Evolutionary conservation across 371 early-diverging fungal species (phyloP).

Genomic region (Vairimorpha apis): DNA sequence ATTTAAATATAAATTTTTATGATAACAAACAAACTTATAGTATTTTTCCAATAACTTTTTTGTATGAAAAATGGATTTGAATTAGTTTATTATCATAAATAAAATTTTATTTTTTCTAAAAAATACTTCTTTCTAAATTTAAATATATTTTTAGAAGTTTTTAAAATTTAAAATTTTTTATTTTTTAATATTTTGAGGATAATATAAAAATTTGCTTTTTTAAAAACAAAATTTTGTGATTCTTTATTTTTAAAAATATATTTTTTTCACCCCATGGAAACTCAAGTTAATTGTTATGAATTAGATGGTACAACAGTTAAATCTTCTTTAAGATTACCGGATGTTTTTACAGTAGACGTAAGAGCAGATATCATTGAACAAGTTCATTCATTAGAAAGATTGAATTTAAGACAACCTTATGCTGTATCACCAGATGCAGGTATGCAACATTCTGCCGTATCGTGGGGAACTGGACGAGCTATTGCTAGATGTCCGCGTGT

Average conservation of each 20-base stretch:
- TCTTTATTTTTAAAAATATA: no score
- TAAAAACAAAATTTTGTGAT: no score
- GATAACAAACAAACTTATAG: no score
- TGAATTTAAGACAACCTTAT: constrained; percentile 97
- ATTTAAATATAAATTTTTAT: no score
- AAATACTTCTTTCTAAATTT: no score
- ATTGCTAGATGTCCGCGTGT: constrained; percentile 99
- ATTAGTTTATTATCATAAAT: background rate
- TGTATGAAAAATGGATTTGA: background rate
- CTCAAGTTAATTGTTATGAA: constrained; percentile 44
- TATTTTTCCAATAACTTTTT: background rate
- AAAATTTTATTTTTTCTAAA: background rate
- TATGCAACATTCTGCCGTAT: constrained; percentile 97
- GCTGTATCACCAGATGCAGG: constrained; percentile 92
- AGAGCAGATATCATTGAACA: constrained; percentile 89
- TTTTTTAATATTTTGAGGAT: no score
- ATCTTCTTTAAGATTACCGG: constrained; percentile 68
- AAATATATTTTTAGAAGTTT: no score
- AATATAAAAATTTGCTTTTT: no score
- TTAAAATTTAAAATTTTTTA: no score
- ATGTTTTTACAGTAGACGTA: constrained; percentile 92
- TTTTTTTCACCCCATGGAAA: no score
- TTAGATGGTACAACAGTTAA: constrained; percentile 49
- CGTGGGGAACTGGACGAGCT: constrained; percentile 97
- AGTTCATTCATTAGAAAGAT: constrained; percentile 90